Conservation (phyloP, 345 rosid genomes). For the Gossypium herbaceum region DNA sequence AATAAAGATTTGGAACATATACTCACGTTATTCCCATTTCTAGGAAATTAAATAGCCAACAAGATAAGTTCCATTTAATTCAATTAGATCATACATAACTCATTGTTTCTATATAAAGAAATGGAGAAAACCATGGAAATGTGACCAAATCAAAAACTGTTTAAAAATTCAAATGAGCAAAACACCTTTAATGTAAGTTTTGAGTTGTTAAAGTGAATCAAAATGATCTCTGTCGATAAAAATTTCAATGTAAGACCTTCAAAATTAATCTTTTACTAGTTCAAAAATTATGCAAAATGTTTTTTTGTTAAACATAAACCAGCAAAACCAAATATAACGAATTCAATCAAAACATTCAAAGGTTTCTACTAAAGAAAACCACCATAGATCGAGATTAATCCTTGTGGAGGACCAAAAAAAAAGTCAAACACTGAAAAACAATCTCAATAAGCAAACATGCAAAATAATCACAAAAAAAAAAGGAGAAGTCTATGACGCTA, state of each 20-base stretch:
- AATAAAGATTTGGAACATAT: background rate
- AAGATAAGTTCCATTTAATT: background rate
- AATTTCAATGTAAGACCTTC: background rate
- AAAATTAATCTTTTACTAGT: background rate
- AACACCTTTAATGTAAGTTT: background rate
- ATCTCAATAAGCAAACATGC: background rate
- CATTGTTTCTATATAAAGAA: background rate
- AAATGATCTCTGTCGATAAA: background rate
- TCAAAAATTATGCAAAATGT: background rate
- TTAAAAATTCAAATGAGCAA: background rate
- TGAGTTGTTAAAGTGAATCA: background rate
- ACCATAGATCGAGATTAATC: slow-evolving; percentile 24
- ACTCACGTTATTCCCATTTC: background rate
- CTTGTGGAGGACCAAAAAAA: background rate
- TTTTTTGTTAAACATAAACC: background rate
- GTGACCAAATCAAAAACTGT: background rate
- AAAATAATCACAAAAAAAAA: background rate
- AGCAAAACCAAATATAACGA: background rate
- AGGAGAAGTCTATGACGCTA: background rate
- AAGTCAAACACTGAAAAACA: slow-evolving; percentile 4
- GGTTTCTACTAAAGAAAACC: background rate
- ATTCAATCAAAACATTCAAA: background rate
- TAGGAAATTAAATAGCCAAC: slow-evolving; percentile 1
- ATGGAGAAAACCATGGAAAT: background rate
- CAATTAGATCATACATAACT: background rate